Base-by-base conservation (phyloP, 495 filamentous ascomycete genomes). In the Aspergillus steynii region DNA sequence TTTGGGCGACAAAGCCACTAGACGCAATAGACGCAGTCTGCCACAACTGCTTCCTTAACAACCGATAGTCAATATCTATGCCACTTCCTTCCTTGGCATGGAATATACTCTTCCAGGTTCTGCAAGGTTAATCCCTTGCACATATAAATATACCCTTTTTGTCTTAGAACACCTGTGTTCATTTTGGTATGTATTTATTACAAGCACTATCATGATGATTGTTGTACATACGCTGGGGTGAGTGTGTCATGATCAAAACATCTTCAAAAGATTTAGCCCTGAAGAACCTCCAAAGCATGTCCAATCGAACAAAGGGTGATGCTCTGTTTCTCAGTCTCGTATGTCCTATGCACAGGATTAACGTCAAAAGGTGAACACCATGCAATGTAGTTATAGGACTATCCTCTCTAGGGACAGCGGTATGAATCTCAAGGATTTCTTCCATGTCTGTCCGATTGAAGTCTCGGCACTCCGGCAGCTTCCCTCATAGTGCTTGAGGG, bases 1-100 rank as follows among this genome's bases (percentile, higher is more conserved):
- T 83, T 77, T 66, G 68, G 65, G 14, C 67, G 65, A 29, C 37
- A 42, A 42, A 20, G 29, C 57, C 1, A 47, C 20, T n/a, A 55
- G 46, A 29, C 49, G 56, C 48, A 10, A 29, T 12, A 14, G 20
- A 20, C 20, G 20, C 20, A 20, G 20, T 20, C 20, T 20, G 20
- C 20, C 20, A 20, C 20, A 20, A 20, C 20, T 20, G 20, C 20
- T 20, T 20, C 20, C 20, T 20, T 20, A 20, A 20, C 20, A 20
- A 20, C 20, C 20, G 20, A 20, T 20, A 20, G 20, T 20, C 20
- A 20, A 20, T 8, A 46, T 46, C 42, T 8, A 46, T 46, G 42
- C 8, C 42, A 46, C 20, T 20, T 20, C 20, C 20, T 20, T 20
- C 20, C 20, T 20, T 20, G 20, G 20, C 20, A 20, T 20, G 20